Base-by-base conservation (phyloP, 2,329 filamentous ascomycete species). In the Xylariomycetidae sp. region DNA sequence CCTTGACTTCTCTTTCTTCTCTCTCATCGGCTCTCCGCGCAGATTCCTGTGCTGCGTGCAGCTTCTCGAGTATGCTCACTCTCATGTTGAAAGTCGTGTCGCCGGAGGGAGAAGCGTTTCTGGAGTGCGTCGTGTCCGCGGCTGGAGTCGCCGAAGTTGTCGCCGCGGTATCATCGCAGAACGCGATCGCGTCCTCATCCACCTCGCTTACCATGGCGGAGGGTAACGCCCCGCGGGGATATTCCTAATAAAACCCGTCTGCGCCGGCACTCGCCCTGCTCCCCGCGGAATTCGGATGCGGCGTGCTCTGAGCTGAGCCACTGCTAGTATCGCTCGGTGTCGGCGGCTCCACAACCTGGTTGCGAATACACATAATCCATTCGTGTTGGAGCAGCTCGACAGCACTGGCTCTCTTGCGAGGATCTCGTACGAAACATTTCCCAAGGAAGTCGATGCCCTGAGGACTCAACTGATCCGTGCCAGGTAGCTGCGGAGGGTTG, bases 331-430 rank as follows among this genome's bases (percentile, higher is more conserved):
- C 78, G 47, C 75, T 81, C 11, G 78, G 78, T 15, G 77, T 83
- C 30, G 69, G 58, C 10, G 78, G 77, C 47, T 82, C 77, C 18
- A 82, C 76, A 6, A 82, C 76, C 51, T 80, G 73, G 45, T 68
- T 78, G 44, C 77, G 70, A 40, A 82, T 82, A 22, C 67, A 70
- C 67, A 79, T 74, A 45, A 83, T 82, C 92, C 92, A 98, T 54
- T 94, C 88, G 59, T 97, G 89, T 60, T 95, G 88, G 36, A 98
- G 70, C 39, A 98, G 65, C 59, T 97, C 92, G 2, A 89, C 80
- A 2, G 92, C 90, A 19, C 82, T 86, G 13, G 85, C 81, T 38
- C 92, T 72, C 55, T 81, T 81, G 43, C 72, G 72, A 3, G 92
- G 88, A 59, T 97, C 88, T 14, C 85, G 76, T 39, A 85, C 74